Evolutionary conservation across 1,284 basidiomycete genomes (phyloP), one percentile per base, ranked within the genome.

Genomic region (Gymnopus androsaceus): DNA sequence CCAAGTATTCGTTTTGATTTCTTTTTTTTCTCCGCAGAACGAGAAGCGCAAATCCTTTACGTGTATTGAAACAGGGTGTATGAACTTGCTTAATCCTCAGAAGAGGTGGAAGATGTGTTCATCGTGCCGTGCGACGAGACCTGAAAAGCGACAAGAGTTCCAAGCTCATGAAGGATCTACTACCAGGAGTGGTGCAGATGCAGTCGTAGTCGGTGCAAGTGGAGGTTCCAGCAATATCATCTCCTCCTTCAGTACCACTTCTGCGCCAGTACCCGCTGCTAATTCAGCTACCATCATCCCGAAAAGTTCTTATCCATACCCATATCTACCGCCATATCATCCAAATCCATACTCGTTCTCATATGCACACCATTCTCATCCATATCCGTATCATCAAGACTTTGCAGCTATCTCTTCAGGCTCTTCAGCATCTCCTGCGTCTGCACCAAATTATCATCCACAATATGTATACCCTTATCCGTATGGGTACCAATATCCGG

Each of bases 71-170:
- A 70, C 71, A 30, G 61, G 60, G n/a, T 81, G 79, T 58, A 65
- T 71, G 40, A 81, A 81, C 56, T 64, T 80, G 12, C 66, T 80
- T n/a, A 67, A 69, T 19, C 72, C 73, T 27, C 63, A 62, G 28
- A 66, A 72, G 23, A 74, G 75, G 0, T 80, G 76, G 77, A 73
- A 74, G 62, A 75, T 75, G 70, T 80, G 78, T 59, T 75, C 77
- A 30, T 49, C 65, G 19, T 79, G 78, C 63, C 68, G 76, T 17
- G n/a, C 41, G 19, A 44, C 41, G 41, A 21, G 23, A 44, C n/a
- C 41, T 7, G 31, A 33, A 33, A 14, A 7, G 8, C 31, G n/a
- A n/a, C n/a, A n/a, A n/a, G n/a, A n/a, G n/a, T n/a, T n/a, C n/a
- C n/a, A n/a, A n/a, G n/a, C n/a, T n/a, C n/a, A n/a, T n/a, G n/a